Evolutionary conservation across 164 flowering plant genomes (phyloP), one percentile per base, ranked within the genome.

Genomic region (Chloranthus sessilifolius): DNA sequence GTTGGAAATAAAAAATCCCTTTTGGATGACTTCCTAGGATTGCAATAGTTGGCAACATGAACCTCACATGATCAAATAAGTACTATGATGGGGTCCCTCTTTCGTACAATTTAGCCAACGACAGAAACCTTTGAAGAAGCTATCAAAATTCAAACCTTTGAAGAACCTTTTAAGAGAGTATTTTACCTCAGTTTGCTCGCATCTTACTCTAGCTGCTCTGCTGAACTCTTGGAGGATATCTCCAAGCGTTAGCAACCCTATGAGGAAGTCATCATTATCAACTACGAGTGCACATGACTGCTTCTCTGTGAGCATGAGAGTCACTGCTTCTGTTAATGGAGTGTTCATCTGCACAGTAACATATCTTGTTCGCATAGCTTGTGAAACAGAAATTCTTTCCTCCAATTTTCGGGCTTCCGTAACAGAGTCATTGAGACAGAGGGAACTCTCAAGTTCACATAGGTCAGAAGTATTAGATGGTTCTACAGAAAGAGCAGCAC

Each of bases 301-400:
- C 78, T 80, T 88, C 61, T 77, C 88, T 3, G 55, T 71, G 23
- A 85, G 81, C 98, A 91, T 83, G 50, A 75, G 78, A 50, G 64
- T 51, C 58, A 88, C 67, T 25, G 78, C 83, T 64, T 88, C 90
- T n/a, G 62, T 52, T 21, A 91, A 71, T 19, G 48, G 66, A 31
- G 90, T 80, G 65, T 59, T 66, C 80, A 67, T 68, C 33, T 57
- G 28, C 27, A 85, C 77, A 16, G 81, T 72, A 12, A 75, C 78
- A 59, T 55, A 90, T 58, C 70, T 76, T 37, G 78, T 87, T 52
- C 73, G 74, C 98, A 91, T 91, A 65, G 92, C 95, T 61, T 85
- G 76, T 47, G 88, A 81, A 58, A 91, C 96, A 53, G 49, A 60
- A 50, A 80, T 71, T 47, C 55, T 76, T 50, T 65, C 73, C 53